phyloP scores from a whole-genome alignment of 345 rosid species.

The Dipteronia sinensis region DNA sequence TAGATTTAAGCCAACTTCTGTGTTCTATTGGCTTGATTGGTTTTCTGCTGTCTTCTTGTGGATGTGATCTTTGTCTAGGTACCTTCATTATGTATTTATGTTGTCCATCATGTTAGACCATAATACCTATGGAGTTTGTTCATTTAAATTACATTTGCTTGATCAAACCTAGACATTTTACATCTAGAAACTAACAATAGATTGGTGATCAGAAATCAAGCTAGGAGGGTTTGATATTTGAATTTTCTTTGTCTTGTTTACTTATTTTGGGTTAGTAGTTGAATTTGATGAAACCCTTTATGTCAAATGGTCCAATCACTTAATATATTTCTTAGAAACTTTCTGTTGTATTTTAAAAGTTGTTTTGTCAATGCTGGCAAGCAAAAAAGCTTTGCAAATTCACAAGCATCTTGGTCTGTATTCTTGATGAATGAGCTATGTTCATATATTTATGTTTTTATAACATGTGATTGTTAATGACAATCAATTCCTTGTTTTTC shows the following conservation, averaged over 20 bases:
- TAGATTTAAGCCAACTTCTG: neutral
- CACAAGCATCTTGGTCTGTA: neutral
- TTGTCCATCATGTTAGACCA: neutral
- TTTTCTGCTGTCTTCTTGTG: neutral
- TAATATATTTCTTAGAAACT: neutral
- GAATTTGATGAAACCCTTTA: neutral
- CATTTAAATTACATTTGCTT: neutral
- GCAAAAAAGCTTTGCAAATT: neutral
- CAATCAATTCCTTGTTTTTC: neutral
- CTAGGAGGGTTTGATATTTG: neutral
- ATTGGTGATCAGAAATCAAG: neutral
- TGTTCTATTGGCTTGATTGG: neutral
- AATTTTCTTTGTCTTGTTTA: neutral
- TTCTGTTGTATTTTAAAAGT: too few species aligned
- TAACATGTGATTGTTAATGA: neutral
- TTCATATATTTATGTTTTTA: constrained; percentile 1
- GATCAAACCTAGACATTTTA: neutral
- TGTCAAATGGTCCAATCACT: neutral
- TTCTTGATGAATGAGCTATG: neutral
- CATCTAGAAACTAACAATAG: neutral
- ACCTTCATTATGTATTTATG: neutral
- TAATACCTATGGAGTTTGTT: neutral
- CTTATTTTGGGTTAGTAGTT: neutral
- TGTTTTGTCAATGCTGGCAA: too few species aligned
- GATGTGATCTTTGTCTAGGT: neutral